phyloP scores from a whole-genome alignment of 208 protist species.

The Crithidia brevicula region DNA sequence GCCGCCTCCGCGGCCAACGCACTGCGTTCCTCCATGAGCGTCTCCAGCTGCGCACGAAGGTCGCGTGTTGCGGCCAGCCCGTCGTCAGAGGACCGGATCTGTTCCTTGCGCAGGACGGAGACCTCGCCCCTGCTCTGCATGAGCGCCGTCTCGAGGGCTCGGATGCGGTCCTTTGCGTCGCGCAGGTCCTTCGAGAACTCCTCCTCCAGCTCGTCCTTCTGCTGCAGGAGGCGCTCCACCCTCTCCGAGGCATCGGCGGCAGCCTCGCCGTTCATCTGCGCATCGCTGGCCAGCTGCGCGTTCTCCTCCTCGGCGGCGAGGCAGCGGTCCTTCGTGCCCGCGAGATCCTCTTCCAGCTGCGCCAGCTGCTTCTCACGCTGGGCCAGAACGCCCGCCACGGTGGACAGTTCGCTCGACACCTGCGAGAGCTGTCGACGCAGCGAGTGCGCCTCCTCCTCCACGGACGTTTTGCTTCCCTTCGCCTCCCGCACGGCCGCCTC shows the following conservation, averaged over 20 bases:
- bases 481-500: slow-evolving; percentile 73
- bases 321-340: slow-evolving; percentile 35
- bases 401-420: slow-evolving; percentile 70
- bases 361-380: slow-evolving; percentile 71
- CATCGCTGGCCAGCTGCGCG: slow-evolving; percentile 51
- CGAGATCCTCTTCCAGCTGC: slow-evolving; percentile 46
- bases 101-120: slow-evolving; percentile 45
- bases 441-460: slow-evolving; percentile 81
- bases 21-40: slow-evolving; percentile 46
- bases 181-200: slow-evolving; percentile 64
- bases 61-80: slow-evolving; percentile 40
- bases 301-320: slow-evolving; percentile 57
- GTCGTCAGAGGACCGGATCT: slow-evolving; percentile 52
- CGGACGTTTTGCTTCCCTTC: slow-evolving; percentile 48
- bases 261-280: slow-evolving; percentile 42
- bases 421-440: slow-evolving; percentile 72
- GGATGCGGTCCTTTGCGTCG: slow-evolving; percentile 59
- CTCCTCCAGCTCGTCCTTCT: slow-evolving; percentile 68
- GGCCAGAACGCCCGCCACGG: slow-evolving; percentile 59
- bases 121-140: slow-evolving; percentile 56
- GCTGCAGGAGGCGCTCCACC: slow-evolving; percentile 50
- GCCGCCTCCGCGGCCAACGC: slow-evolving; percentile 29
- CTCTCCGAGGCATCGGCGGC: slow-evolving; percentile 59
- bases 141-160: slow-evolving; percentile 52
- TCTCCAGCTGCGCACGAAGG: slow-evolving; percentile 52